These are phyloP conservation scores for Podila epigama DNA, from an alignment of 192 early-diverging fungal genomes.

Conservation along the genomic window DNA sequence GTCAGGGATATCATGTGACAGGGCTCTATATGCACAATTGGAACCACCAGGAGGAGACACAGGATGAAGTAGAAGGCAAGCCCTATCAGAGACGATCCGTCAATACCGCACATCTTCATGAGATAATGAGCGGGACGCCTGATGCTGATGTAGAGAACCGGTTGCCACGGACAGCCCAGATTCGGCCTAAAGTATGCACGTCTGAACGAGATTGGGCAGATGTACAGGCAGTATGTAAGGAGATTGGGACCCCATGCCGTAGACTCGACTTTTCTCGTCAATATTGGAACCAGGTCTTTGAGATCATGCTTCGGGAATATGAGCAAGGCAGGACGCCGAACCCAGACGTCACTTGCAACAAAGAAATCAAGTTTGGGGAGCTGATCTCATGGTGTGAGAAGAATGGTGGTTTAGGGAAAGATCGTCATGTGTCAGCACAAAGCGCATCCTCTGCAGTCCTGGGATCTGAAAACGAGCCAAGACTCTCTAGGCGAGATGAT, in stretches of 20 bases:
- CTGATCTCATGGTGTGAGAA: slow-evolving; percentile 65
- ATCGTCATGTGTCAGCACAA: slow-evolving; percentile 9
- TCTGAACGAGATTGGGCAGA: slow-evolving; percentile 80
- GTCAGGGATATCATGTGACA: slow-evolving; percentile 69
- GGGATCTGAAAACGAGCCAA: background rate
- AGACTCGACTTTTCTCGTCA: slow-evolving; percentile 82
- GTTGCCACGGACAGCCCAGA: slow-evolving; percentile 9
- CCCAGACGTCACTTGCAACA: slow-evolving; percentile 92
- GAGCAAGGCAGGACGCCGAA: slow-evolving; percentile 83
- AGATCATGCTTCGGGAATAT: slow-evolving; percentile 78
- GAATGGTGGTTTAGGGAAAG: slow-evolving; percentile 35
- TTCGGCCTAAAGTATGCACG: slow-evolving; percentile 66
- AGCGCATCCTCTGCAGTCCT: slow-evolving; percentile 8
- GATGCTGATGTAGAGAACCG: background rate
- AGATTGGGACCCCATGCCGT: slow-evolving; percentile 70
- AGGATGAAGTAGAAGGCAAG: slow-evolving; percentile 70
- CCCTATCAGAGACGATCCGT: background rate
- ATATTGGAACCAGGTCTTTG: slow-evolving; percentile 93
- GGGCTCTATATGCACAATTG: slow-evolving; percentile 97
- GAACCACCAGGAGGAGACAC: slow-evolving; percentile 68
- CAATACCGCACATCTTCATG: background rate
- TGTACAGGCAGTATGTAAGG: slow-evolving; percentile 72
- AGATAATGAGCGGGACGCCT: background rate
- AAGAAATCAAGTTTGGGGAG: slow-evolving; percentile 93
- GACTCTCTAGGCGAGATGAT: background rate